A percentile compares a stretch with the other conserved stretches of the same genome.
These are phyloP conservation scores for Arthroderma sp. DNA, from an alignment of 2,329 filamentous ascomycete genomes.

Conservation along the genomic window DNA sequence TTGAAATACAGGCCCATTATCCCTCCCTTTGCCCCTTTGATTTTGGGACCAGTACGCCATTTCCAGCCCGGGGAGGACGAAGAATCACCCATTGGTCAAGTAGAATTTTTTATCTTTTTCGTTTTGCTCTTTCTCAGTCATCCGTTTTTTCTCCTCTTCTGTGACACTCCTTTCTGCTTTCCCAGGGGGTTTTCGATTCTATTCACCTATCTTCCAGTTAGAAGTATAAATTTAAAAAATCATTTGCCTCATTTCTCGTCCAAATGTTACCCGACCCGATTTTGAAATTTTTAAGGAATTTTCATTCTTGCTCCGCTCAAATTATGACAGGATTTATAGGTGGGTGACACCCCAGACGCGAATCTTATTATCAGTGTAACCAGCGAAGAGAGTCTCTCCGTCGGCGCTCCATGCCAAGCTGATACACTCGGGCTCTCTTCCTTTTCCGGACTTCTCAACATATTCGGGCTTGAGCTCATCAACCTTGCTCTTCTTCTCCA, in stretches of 20 bases:
- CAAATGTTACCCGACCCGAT: conserved; percentile 16
- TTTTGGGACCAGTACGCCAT: background rate
- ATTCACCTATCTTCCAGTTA: too few relatives aligned
- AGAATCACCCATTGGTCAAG: too few relatives aligned
- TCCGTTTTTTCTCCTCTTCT: too few relatives aligned
- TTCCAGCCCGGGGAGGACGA: too few relatives aligned
- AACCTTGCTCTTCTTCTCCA: conserved; percentile 99
- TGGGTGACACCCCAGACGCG: conserved; percentile 72
- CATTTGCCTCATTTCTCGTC: conserved; percentile 33
- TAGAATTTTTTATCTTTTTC: too few relatives aligned
- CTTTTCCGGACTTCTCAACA: conserved; percentile 94
- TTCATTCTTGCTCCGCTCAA: conserved; percentile 49
- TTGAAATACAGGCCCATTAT: background rate
- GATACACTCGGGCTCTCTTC: conserved; percentile 95
- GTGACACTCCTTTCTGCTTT: too few relatives aligned
- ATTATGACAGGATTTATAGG: conserved; percentile 47
- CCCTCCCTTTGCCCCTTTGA: background rate
- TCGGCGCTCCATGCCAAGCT: conserved; percentile 95
- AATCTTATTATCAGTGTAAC: conserved; percentile 99
- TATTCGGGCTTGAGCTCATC: conserved; percentile 99
- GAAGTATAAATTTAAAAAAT: conserved; percentile 9
- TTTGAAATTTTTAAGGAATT: conserved; percentile 18
- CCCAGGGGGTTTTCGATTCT: too few relatives aligned
- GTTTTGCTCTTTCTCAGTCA: too few relatives aligned
- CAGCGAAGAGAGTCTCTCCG: conserved; percentile 97